Evolutionary conservation across 2,329 filamentous ascomycete genomes (phyloP).

Genomic region (Coniochaeta sp.): DNA sequence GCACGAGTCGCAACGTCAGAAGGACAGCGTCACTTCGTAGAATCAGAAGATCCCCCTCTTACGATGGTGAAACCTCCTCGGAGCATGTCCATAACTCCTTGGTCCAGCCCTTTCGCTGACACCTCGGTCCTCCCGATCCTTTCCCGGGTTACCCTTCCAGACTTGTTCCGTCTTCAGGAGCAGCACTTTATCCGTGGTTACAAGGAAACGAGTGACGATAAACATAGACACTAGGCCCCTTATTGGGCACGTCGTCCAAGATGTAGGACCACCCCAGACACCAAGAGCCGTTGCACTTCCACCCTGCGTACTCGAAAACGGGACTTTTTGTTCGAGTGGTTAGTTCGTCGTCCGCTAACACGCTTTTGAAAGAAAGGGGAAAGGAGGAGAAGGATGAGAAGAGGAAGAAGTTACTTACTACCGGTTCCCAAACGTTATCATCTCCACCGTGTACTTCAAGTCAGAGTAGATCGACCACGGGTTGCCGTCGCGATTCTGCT

Average conservation of each 20-base stretch:
- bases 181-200: background rate
- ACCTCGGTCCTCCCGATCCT: background rate
- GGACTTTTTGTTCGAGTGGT: too few species aligned
- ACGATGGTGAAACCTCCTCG: too few species aligned
- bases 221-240: background rate
- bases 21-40: too few species aligned
- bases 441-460: background rate
- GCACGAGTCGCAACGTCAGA: too few species aligned
- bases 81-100: too few species aligned
- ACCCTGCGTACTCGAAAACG: background rate
- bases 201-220: background rate
- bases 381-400: too few species aligned
- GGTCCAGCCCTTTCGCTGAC: too few species aligned
- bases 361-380: too few species aligned
- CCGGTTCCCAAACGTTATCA: background rate
- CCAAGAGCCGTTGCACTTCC: background rate
- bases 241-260: background rate
- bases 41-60: too few species aligned
- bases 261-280: background rate
- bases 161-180: background rate
- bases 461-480: background rate
- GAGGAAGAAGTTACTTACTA: background rate
- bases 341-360: too few species aligned
- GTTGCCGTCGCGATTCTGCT: background rate
- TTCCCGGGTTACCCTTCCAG: background rate